Percentiles rank a stretch among this genome's conserved stretches.
Conservation (phyloP, 345 rosid species). For the Excoecaria agallocha region DNA sequence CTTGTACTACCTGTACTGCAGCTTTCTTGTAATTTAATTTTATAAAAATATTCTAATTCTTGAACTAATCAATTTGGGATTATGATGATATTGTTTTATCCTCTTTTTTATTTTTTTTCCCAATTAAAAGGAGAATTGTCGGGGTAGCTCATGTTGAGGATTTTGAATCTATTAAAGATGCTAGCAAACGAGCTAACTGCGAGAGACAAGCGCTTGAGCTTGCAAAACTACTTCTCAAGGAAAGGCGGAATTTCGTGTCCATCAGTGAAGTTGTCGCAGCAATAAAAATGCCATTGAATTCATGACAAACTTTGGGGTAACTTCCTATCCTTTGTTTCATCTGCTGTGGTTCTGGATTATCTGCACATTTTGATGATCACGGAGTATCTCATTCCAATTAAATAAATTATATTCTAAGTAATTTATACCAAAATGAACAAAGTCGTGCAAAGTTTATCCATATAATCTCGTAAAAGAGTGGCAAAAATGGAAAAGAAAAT, state of each 20-base stretch:
- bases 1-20: no score
- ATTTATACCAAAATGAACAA: no score
- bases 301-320: slow-evolving; percentile 10
- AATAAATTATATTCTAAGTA: no score
- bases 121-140: slow-evolving; percentile 69
- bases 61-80: no score
- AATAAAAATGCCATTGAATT: slow-evolving; percentile 25
- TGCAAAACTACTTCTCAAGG: slow-evolving; percentile 69
- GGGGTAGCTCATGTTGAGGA: slow-evolving; percentile 98
- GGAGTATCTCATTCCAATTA: no score
- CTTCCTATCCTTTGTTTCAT: not conserved
- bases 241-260: slow-evolving; percentile 63
- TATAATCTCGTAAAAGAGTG: no score
- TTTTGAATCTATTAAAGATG: slow-evolving; percentile 77
- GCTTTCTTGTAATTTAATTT: no score
- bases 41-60: no score
- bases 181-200: slow-evolving; percentile 56
- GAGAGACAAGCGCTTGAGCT: slow-evolving; percentile 70
- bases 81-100: no score
- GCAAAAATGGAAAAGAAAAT: not conserved
- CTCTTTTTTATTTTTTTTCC: not conserved
- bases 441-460: no score
- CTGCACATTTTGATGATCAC: no score
- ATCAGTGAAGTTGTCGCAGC: slow-evolving; percentile 67
- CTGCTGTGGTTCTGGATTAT: not conserved